Conservation (phyloP, 371 early-diverging fungal genomes). For the Circinella umbellata region DNA sequence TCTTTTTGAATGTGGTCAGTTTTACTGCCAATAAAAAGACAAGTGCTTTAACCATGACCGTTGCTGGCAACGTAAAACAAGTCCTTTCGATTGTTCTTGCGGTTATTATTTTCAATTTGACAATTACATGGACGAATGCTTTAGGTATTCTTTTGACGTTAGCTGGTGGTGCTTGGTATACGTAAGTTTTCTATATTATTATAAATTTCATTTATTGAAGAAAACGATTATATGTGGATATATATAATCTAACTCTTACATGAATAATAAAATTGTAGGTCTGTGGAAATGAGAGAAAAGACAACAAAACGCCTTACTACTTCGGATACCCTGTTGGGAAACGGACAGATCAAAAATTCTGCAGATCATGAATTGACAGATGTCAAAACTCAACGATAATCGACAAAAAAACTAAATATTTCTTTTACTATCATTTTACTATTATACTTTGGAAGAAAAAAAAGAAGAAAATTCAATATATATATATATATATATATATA, state of each 20-base stretch:
- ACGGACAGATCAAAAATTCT: neutral
- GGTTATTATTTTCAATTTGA: conserved; percentile 74
- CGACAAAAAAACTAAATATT: neutral
- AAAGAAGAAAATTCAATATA: neutral
- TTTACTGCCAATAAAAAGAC: conserved; percentile 89
- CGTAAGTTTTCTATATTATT: conserved; percentile 30
- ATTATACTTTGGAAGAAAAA: too few species aligned
- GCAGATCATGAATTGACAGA: conserved; percentile 3
- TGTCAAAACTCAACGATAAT: conserved; percentile 5
- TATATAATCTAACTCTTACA: neutral
- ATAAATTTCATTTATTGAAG: neutral
- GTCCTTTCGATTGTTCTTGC: conserved; percentile 81
- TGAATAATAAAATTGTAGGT: conserved; percentile 1
- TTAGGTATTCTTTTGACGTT: conserved; percentile 81
- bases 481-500: too few species aligned
- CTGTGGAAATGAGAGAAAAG: conserved; percentile 29
- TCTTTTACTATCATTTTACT: neutral
- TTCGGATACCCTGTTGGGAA: conserved; percentile 1
- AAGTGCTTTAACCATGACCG: conserved; percentile 86
- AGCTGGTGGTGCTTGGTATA: conserved; percentile 73
- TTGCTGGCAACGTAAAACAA: conserved; percentile 92
- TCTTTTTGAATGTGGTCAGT: conserved; percentile 81
- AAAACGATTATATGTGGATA: neutral
- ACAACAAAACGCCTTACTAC: conserved; percentile 11
- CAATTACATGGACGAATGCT: conserved; percentile 69